A percentile compares a stretch with the other conserved stretches of the same genome.
phyloP scores from a whole-genome alignment of 1,139 yeast species.

The Kodamaea suecica region DNA sequence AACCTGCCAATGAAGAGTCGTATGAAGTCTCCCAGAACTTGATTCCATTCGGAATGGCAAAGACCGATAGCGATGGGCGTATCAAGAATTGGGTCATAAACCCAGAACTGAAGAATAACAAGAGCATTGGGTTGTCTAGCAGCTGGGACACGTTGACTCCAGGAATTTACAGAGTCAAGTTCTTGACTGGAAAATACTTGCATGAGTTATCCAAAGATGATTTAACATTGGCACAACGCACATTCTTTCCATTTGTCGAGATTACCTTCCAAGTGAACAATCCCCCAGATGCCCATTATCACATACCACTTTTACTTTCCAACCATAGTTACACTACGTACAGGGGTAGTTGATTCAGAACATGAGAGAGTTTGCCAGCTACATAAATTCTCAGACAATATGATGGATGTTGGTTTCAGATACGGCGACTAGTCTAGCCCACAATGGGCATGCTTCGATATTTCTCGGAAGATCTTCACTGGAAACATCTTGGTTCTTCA shows the following conservation, averaged over 20 bases:
- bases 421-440: no score
- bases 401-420: no score
- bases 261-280: conserved; percentile 62
- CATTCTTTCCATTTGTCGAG: conserved; percentile 84
- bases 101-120: conserved; percentile 27
- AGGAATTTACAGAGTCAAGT: conserved; percentile 72
- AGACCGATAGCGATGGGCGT: conserved; percentile 78
- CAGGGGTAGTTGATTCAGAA: conserved; percentile 59
- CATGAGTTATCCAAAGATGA: conserved; percentile 20
- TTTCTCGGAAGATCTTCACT: no score
- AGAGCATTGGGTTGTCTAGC: conserved; percentile 31
- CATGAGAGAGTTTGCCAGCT: not conserved
- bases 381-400: no score
- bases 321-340: conserved; percentile 87
- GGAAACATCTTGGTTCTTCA: no score
- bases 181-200: conserved; percentile 70
- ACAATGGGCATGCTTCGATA: no score
- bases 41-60: conserved; percentile 56
- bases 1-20: conserved; percentile 25
- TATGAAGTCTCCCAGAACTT: conserved; percentile 24
- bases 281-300: conserved; percentile 78
- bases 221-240: conserved; percentile 23
- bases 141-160: conserved; percentile 46
- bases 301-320: conserved; percentile 77
- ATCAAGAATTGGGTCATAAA: conserved; percentile 62